Evolutionary conservation across 371 early-diverging fungal species (phyloP).

Genomic region (Mortierella sp.): DNA sequence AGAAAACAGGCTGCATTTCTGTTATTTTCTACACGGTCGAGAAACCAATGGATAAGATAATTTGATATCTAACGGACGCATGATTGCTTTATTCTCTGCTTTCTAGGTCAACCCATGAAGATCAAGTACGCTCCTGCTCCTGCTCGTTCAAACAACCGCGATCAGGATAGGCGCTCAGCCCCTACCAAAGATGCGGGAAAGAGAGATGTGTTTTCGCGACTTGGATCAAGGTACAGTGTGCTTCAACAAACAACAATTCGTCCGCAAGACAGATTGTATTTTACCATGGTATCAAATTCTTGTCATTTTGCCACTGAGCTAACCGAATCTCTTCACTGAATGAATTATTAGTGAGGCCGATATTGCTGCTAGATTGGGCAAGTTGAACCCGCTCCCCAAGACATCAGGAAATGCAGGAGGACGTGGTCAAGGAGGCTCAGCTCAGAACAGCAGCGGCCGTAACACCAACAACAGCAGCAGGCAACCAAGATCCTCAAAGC

Average conservation of each 20-base stretch:
- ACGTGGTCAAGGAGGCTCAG: not conserved
- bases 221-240: constrained; percentile 45
- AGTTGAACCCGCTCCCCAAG: constrained; percentile 35
- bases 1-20: too few relatives aligned
- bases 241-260: too few relatives aligned
- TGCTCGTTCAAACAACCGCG: constrained; percentile 12
- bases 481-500: constrained; percentile 18
- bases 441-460: constrained; percentile 17
- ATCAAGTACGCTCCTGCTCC: constrained; percentile 47
- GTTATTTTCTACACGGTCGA: too few relatives aligned
- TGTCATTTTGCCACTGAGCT: not conserved
- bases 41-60: too few relatives aligned
- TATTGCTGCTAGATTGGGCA: constrained; percentile 50
- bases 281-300: not conserved
- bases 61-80: too few relatives aligned
- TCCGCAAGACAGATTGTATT: too few relatives aligned
- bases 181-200: constrained; percentile 18
- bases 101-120: constrained; percentile 52
- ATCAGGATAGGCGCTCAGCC: constrained; percentile 18
- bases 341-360: constrained; percentile 39
- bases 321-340: not conserved
- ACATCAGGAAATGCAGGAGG: not conserved
- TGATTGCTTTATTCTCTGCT: not conserved
- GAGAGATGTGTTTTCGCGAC: constrained; percentile 54
- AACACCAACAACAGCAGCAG: constrained; percentile 12